A percentile compares a stretch with the other conserved stretches of the same genome.
These are phyloP conservation scores for Pachyrhizus erosus DNA, from an alignment of 306 rosid species.

Conservation along the genomic window DNA sequence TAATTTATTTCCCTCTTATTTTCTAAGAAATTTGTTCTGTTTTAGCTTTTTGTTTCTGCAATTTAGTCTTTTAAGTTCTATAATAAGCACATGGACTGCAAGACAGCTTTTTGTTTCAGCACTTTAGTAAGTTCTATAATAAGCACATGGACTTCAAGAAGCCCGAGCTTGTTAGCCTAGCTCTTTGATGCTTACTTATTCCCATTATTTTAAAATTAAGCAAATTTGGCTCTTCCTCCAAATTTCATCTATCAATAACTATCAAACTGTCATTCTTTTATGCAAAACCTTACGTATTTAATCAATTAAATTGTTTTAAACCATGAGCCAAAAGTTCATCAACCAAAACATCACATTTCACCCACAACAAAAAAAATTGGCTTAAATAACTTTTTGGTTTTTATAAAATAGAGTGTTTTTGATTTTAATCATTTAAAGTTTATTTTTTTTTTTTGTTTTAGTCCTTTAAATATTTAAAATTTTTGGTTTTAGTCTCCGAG, in stretches of 20 bases:
- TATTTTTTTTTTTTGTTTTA: too few relatives aligned
- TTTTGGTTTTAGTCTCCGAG: too few relatives aligned
- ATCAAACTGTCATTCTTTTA: background rate
- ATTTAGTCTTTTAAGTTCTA: conserved; percentile 7
- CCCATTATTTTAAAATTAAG: background rate
- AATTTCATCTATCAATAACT: background rate
- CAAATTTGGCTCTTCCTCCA: background rate
- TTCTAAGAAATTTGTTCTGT: background rate
- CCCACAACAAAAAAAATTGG: background rate
- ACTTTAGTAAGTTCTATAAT: conserved; percentile 9
- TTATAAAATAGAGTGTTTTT: too few relatives aligned
- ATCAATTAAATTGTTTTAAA: background rate
- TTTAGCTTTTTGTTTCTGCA: conserved; percentile 5
- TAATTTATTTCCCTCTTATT: background rate
- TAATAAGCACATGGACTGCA: background rate
- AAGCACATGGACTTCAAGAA: background rate
- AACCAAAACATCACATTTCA: background rate
- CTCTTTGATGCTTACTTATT: background rate
- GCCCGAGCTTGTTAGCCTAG: background rate
- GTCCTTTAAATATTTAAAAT: too few relatives aligned
- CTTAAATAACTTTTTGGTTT: too few relatives aligned
- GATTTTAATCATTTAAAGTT: too few relatives aligned
- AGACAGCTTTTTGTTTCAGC: too few relatives aligned
- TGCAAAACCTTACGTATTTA: background rate
- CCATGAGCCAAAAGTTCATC: background rate